Conservation (phyloP, 768 basidiomycete species). For the Pulveroboletus sp. region DNA sequence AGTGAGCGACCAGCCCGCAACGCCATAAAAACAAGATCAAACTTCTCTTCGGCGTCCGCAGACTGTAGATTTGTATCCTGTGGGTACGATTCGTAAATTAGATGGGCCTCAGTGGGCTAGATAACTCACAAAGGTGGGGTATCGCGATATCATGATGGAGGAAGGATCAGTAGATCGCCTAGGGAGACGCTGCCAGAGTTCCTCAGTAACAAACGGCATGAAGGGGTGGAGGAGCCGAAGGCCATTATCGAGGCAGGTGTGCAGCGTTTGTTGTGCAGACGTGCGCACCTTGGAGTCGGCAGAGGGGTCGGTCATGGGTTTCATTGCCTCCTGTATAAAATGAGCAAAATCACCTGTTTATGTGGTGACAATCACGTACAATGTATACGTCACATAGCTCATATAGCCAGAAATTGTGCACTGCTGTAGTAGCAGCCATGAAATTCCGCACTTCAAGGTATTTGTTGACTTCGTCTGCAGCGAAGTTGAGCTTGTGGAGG, state of each 20-base stretch:
- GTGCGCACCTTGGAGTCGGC: constrained; percentile 55
- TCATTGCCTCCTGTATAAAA: constrained; percentile 84
- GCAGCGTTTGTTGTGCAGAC: constrained; percentile 94
- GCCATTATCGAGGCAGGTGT: constrained; percentile 90
- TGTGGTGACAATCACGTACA: constrained; percentile 41
- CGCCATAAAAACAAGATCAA: constrained; percentile 78
- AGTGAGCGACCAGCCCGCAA: constrained; percentile 50
- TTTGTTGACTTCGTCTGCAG: constrained; percentile 71
- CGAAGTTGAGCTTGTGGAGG: constrained; percentile 85
- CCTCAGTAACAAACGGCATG: constrained; percentile 99
- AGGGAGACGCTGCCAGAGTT: constrained; percentile 95
- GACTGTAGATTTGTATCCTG: constrained; percentile 64
- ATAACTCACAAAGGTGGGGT: constrained; percentile 68
- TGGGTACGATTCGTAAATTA: neutral
- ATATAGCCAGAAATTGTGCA: constrained; percentile 95
- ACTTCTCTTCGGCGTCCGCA: constrained; percentile 72
- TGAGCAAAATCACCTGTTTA: neutral
- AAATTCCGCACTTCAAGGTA: constrained; percentile 81
- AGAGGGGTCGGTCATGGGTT: constrained; percentile 88
- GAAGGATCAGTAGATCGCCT: constrained; percentile 74
- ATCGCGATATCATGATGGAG: constrained; percentile 87
- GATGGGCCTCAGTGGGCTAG: neutral
- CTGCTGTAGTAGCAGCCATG: constrained; percentile 81
- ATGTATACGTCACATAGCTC: constrained; percentile 99
- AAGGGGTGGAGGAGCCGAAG: constrained; percentile 91